A percentile compares a stretch with the other conserved stretches of the same genome.
phyloP scores from a whole-genome alignment of 2,329 filamentous ascomycete genomes.

The Sphaerulina vaccinii region DNA sequence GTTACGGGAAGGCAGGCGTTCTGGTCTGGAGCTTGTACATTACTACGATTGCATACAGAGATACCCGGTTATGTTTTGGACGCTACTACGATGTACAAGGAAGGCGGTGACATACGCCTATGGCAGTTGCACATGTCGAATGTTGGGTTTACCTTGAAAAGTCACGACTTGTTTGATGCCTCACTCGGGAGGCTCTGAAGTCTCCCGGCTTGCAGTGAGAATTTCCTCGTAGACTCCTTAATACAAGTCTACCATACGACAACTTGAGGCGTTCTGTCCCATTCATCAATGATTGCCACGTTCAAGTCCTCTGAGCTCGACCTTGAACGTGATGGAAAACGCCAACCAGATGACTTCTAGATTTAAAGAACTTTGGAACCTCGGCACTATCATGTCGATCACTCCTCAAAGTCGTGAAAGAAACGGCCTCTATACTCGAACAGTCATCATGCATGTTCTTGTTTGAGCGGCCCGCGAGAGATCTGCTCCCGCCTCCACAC shows the following conservation, averaged over 20 bases:
- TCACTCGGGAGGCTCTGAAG: too few relatives aligned
- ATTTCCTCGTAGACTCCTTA: too few relatives aligned
- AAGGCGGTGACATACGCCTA: neutral
- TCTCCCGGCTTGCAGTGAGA: too few relatives aligned
- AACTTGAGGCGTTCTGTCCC: too few relatives aligned
- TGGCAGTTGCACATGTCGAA: too few relatives aligned
- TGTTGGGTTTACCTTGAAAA: neutral
- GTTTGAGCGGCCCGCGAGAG: neutral
- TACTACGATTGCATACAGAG: neutral
- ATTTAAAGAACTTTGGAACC: neutral
- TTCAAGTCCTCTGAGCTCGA: too few relatives aligned
- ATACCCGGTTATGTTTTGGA: constrained; percentile 1
- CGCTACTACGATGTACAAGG: neutral
- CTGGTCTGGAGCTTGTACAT: neutral
- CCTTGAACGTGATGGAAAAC: too few relatives aligned
- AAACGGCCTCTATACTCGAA: constrained; percentile 7
- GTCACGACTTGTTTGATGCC: too few relatives aligned
- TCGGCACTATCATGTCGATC: constrained; percentile 13
- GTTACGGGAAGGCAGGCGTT: constrained; percentile 1
- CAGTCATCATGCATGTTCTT: neutral
- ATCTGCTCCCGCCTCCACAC: constrained; percentile 3
- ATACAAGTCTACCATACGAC: too few relatives aligned
- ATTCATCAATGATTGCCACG: too few relatives aligned
- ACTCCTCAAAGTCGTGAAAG: constrained; percentile 1
- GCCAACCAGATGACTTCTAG: neutral